Evolutionary conservation across 306 rosid genomes (phyloP).

Genomic region (Castanospermum australe): DNA sequence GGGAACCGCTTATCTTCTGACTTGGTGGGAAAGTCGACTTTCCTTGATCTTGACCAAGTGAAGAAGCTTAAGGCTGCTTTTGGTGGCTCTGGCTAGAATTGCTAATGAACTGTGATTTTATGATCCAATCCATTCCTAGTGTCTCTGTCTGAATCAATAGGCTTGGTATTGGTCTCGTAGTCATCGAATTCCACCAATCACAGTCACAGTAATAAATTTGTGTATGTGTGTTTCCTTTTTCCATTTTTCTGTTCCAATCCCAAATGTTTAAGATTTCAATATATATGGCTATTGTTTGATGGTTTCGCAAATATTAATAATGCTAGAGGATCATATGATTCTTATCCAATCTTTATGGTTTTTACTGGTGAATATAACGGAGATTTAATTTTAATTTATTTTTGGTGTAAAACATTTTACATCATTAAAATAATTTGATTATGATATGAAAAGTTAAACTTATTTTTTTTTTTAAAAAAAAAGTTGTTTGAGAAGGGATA

Average conservation of each 20-base stretch:
- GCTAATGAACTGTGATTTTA: background rate
- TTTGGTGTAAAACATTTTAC: slow-evolving; percentile 18
- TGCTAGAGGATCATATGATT: background rate
- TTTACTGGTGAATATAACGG: background rate
- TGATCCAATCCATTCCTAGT: background rate
- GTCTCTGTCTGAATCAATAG: too few species aligned
- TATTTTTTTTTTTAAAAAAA: too few species aligned
- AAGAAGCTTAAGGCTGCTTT: slow-evolving; percentile 69
- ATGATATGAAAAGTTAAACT: slow-evolving; percentile 38
- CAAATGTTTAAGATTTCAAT: too few species aligned
- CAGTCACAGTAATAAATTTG: background rate
- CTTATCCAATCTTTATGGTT: background rate
- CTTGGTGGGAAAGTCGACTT: slow-evolving; percentile 38
- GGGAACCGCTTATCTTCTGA: slow-evolving; percentile 47
- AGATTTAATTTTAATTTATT: background rate
- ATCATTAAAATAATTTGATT: slow-evolving; percentile 35
- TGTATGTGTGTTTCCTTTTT: background rate
- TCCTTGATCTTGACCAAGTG: slow-evolving; percentile 59
- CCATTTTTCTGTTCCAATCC: background rate
- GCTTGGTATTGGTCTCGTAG: background rate
- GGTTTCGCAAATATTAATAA: background rate
- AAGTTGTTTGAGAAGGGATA: too few species aligned
- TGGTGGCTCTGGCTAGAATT: slow-evolving; percentile 42
- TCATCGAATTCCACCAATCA: background rate
- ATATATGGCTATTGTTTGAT: background rate